phyloP scores from a whole-genome alignment of 176 grass and related monocot genomes.

The Aegilops bicornis region DNA sequence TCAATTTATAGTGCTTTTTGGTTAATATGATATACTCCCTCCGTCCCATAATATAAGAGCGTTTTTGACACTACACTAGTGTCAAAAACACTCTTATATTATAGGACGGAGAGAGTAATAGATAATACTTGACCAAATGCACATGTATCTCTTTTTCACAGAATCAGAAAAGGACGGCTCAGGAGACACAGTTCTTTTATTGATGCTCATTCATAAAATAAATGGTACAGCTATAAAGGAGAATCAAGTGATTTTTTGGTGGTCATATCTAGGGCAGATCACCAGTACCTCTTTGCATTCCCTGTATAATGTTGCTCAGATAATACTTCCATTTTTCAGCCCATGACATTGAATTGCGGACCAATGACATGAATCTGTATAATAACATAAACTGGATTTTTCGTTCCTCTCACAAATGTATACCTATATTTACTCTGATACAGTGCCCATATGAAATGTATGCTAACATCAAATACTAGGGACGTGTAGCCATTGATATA shows the following conservation, averaged over 20 bases:
- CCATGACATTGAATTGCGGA: neutral
- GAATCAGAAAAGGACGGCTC: constrained; percentile 1
- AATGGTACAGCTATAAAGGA: neutral
- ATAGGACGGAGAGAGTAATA: too few species aligned
- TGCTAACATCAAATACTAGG: neutral
- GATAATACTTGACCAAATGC: neutral
- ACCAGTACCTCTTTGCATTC: neutral
- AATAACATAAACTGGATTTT: neutral
- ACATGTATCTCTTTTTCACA: neutral
- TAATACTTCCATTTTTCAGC: neutral
- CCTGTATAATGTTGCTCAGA: neutral
- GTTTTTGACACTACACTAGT: too few species aligned
- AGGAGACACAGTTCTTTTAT: neutral
- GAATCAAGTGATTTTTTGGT: neutral
- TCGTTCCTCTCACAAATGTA: neutral
- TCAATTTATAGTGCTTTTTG: neutral
- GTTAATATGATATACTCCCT: neutral
- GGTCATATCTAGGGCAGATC: neutral
- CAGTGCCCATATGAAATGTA: neutral
- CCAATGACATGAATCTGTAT: neutral
- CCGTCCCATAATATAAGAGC: too few species aligned
- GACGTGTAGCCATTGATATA: neutral
- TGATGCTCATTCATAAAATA: neutral
- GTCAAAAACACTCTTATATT: too few species aligned
- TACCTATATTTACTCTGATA: neutral